Conservation (phyloP, 768 basidiomycete species). For the Podaxis sp. region DNA sequence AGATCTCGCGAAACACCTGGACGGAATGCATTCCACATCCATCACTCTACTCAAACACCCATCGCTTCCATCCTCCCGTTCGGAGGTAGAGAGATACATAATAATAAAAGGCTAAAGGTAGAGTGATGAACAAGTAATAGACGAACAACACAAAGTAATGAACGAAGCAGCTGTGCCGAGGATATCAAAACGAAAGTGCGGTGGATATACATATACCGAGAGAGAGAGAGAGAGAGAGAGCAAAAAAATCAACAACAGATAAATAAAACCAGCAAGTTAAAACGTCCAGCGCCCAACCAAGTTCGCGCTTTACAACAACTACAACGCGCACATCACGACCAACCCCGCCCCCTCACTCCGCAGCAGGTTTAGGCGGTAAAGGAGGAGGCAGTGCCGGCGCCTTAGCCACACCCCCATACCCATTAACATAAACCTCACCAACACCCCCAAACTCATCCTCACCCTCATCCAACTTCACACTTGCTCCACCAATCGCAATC, state of each 20-base stretch:
- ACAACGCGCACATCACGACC: not conserved
- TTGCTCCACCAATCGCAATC: conserved; percentile 29
- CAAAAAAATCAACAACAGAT: not conserved
- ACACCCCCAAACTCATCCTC: not conserved
- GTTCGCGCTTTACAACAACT: not conserved
- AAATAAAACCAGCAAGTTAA: not conserved
- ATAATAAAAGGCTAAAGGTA: not conserved
- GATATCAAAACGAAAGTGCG: conserved; percentile 3
- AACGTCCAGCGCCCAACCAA: not conserved
- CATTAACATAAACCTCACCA: conserved; percentile 3
- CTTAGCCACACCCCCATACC: conserved; percentile 6
- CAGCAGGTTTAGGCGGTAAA: conserved; percentile 16
- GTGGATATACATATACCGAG: not conserved
- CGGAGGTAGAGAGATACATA: not conserved
- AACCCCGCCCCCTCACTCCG: conserved; percentile 1
- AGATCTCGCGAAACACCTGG: too few species aligned
- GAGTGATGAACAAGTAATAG: not conserved
- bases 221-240: not conserved
- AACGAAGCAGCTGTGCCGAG: not conserved
- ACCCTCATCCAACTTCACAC: conserved; percentile 18
- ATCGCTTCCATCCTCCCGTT: too few species aligned
- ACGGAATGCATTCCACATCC: too few species aligned
- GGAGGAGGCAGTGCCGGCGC: conserved; percentile 12
- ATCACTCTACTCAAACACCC: too few species aligned
- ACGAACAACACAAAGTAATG: not conserved